These are phyloP conservation scores for Nematocida minor DNA, from an alignment of 371 early-diverging fungal genomes.

Conservation along the genomic window DNA sequence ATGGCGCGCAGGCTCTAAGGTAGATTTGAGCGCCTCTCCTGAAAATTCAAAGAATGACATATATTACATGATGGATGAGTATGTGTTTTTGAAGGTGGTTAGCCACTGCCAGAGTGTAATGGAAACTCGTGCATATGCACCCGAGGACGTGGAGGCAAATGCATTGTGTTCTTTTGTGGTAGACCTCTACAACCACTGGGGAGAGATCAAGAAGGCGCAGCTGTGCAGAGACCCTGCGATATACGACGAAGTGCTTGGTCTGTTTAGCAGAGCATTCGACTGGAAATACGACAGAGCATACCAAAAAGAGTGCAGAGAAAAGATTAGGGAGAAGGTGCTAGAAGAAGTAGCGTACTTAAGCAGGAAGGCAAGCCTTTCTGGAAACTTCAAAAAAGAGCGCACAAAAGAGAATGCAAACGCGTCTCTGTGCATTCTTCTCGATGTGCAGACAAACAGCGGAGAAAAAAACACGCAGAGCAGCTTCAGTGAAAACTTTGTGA, in stretches of 20 bases:
- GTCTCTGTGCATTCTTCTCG: background rate
- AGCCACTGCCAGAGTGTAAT: background rate
- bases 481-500: background rate
- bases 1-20: background rate
- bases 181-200: background rate
- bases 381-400: too few relatives aligned
- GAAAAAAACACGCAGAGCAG: background rate
- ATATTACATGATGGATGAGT: background rate
- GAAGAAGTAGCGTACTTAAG: background rate
- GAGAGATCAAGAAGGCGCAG: background rate
- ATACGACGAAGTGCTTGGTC: background rate
- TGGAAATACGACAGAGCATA: background rate
- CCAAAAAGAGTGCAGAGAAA: background rate
- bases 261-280: background rate
- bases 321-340: background rate
- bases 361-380: background rate
- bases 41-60: background rate
- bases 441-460: background rate
- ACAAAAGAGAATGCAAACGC: background rate
- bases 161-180: background rate
- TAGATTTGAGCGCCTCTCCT: background rate
- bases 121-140: background rate
- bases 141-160: background rate
- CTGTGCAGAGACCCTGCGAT: background rate
- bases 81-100: background rate